Base-by-base conservation (phyloP, 2,329 filamentous ascomycete genomes). In the Cladosporium sp. region DNA sequence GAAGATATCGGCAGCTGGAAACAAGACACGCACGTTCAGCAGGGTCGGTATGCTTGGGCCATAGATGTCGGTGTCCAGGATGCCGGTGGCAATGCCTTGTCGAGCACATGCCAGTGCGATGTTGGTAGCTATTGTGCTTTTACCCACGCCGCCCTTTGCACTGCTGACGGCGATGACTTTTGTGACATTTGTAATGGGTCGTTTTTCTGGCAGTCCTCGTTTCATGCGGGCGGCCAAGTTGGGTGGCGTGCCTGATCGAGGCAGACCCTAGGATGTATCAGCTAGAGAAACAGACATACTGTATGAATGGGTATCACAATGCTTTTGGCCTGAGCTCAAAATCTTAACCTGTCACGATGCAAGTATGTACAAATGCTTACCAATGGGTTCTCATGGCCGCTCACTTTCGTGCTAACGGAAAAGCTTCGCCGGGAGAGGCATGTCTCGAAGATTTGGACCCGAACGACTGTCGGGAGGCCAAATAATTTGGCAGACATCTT, bases 161-260 rank as follows among this genome's bases (percentile, higher is more conserved):
- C 92, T 97, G 3, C 92, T 96, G 14, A 99, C 90, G n/a, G 92
- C 92, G 60, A 99, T 85, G n/a, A 97, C 86, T 72, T 96, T 96
- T 64, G 86, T 84, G 22, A 99, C 93, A 72, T 92, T 86, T 25
- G 84, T 83, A 66, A 99, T 96, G 66, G 84, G 86, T 64, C 90
- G 84, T 68, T 88, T 87, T 66, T 91, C 84, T 0, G 94, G 93
- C 11, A 96, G 82, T 69, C 69, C 90, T 55, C 90, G 85, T 75
- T 90, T 89, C 79, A 90, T 86, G 39, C 88, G 86, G 36, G 71
- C 70, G 34, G 87, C 88, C 60, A 92, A 83, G 58, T 82, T 78
- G 11, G 85, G 84, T 51, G 84, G 83, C 50, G 79, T 76, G 62
- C 78, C 92, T 19, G 88, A 89, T 62, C 87, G 85, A 19, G 93